Percentiles rank a stretch among this genome's conserved stretches.
Evolutionary conservation across 495 filamentous ascomycete species (phyloP).

Genomic region (Xylaria palmicola): DNA sequence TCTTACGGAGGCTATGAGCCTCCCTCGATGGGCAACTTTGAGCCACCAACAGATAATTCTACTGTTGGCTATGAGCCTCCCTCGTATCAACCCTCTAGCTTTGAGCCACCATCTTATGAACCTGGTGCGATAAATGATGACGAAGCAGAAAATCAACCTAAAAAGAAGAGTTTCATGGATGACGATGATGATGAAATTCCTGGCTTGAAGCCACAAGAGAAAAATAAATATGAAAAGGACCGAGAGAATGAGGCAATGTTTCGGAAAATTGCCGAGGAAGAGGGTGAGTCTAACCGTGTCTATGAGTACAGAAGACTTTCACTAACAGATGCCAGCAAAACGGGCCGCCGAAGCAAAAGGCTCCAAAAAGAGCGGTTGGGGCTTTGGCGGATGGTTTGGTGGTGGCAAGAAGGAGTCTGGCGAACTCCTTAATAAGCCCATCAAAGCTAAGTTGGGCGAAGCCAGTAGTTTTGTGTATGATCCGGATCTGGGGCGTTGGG

Average conservation of each 20-base stretch:
- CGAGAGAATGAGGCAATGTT: conserved; percentile 74
- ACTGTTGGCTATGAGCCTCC: conserved; percentile 49
- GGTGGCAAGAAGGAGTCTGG: conserved; percentile 65
- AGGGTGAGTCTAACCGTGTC: conserved; percentile 56
- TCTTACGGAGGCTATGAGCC: conserved; percentile 44
- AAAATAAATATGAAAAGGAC: conserved; percentile 58
- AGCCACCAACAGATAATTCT: conserved; percentile 31
- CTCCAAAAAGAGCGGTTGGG: conserved; percentile 75
- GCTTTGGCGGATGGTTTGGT: conserved; percentile 78
- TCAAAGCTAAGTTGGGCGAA: conserved; percentile 93
- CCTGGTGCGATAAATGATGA: conserved; percentile 47
- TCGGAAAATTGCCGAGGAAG: conserved; percentile 79
- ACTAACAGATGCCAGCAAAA: conserved; percentile 28
- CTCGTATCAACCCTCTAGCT: conserved; percentile 49
- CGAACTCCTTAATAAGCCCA: conserved; percentile 61
- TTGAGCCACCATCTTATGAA: conserved; percentile 57
- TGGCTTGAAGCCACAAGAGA: conserved; percentile 35
- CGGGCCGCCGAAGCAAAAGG: conserved; percentile 31
- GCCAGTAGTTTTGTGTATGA: conserved; percentile 92
- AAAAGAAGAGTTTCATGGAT: conserved; percentile 79
- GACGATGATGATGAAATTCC: conserved; percentile 65
- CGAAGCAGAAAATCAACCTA: conserved; percentile 55
- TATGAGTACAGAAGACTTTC: conserved; percentile 14
- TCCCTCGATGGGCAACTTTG: conserved; percentile 45
- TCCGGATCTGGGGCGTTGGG: conserved; percentile 91